Evolutionary conservation across 164 flowering plant genomes (phyloP).

Genomic region (Piper longum): DNA sequence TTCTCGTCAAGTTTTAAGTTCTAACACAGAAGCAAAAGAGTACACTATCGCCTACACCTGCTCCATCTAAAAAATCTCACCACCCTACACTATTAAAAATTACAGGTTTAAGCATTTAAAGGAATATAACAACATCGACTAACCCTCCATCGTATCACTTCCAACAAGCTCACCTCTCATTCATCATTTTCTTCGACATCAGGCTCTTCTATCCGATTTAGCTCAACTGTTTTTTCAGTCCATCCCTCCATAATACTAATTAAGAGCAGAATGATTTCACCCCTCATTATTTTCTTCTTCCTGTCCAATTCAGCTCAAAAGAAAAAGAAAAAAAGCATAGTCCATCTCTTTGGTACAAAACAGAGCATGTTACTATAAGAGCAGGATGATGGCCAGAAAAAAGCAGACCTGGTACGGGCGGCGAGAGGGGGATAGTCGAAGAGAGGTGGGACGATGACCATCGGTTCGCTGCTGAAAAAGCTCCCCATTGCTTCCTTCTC

Average conservation of each 20-base stretch:
- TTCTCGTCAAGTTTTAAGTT: no score
- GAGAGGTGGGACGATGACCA: slow-evolving; percentile 92
- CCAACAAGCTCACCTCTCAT: no score
- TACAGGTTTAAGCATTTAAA: no score
- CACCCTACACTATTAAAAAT: no score
- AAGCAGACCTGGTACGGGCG: slow-evolving; percentile 56
- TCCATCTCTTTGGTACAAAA: neutral
- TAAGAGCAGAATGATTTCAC: neutral
- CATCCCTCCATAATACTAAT: neutral
- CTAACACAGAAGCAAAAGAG: no score
- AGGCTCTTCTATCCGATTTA: neutral
- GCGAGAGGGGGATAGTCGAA: slow-evolving; percentile 94
- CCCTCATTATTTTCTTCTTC: neutral
- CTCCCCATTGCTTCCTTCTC: slow-evolving; percentile 38
- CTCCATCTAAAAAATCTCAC: no score
- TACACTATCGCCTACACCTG: no score
- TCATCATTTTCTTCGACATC: no score
- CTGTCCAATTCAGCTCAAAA: neutral
- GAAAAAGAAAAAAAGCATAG: neutral
- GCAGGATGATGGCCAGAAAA: neutral
- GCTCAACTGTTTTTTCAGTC: neutral
- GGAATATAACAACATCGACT: no score
- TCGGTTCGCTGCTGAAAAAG: slow-evolving; percentile 30
- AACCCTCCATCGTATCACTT: no score
- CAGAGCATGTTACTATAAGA: neutral